Percentiles rank a stretch among this genome's conserved stretches.
These are phyloP conservation scores for Aspergillus diversus DNA, from an alignment of 495 filamentous ascomycete genomes.

Conservation along the genomic window DNA sequence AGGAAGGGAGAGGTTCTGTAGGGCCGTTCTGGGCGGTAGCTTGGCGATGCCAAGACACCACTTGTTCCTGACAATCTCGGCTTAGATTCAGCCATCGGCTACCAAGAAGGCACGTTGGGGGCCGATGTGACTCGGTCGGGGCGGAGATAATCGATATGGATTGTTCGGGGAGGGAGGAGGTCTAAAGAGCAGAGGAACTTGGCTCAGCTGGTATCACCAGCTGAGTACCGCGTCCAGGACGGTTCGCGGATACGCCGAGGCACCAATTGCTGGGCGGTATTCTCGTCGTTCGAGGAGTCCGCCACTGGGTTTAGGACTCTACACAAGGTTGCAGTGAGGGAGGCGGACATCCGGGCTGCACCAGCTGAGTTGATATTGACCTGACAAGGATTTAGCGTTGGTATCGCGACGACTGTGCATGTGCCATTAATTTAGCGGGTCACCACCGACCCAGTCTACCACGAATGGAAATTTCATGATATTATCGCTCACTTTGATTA, in stretches of 20 bases:
- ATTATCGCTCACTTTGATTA: conserved; percentile 32
- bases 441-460: conserved; percentile 7
- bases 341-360: conserved; percentile 30
- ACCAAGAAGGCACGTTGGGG: not conserved
- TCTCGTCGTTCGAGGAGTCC: conserved; percentile 2
- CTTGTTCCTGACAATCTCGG: too few species aligned
- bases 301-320: not conserved
- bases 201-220: not conserved
- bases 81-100: not conserved
- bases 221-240: too few species aligned
- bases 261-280: not conserved
- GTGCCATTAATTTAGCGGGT: conserved; percentile 15
- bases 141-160: too few species aligned
- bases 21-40: not conserved
- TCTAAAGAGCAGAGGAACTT: not conserved
- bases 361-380: conserved; percentile 22
- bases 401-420: conserved; percentile 27
- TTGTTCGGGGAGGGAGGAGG: not conserved
- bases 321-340: conserved; percentile 4
- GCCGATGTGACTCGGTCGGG: too few species aligned
- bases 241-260: not conserved
- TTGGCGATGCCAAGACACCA: not conserved
- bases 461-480: not conserved
- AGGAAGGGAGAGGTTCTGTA: too few species aligned
- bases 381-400: conserved; percentile 24